phyloP scores from a whole-genome alignment of 1,284 basidiomycete species.

The Xanthoconium separans region DNA sequence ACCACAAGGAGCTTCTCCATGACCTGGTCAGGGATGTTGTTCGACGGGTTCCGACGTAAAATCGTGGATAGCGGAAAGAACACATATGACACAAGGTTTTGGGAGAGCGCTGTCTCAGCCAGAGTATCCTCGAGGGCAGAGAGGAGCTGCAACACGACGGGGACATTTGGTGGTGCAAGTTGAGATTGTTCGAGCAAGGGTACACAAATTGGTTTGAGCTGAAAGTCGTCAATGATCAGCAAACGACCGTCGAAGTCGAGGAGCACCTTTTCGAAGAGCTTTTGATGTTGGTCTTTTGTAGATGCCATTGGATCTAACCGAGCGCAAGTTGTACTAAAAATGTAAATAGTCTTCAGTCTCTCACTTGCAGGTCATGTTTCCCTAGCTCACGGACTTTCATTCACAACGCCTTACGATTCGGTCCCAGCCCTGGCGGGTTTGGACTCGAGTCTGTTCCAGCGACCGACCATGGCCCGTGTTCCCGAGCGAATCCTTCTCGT shows the following conservation, averaged over 20 bases:
- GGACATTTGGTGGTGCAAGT: constrained; percentile 52
- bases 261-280: constrained; percentile 35
- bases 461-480: constrained; percentile 17
- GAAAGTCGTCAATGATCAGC: constrained; percentile 4
- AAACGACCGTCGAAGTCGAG: background rate
- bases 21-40: constrained; percentile 73
- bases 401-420: background rate
- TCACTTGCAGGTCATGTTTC: too few relatives aligned
- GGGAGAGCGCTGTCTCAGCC: constrained; percentile 44
- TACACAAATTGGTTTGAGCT: constrained; percentile 81
- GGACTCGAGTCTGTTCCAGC: background rate
- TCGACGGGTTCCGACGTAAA: constrained; percentile 67
- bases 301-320: constrained; percentile 5
- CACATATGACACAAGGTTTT: constrained; percentile 76
- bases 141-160: constrained; percentile 48
- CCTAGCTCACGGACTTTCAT: background rate
- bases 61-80: constrained; percentile 86
- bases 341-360: too few relatives aligned
- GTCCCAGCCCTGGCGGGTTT: background rate
- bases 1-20: constrained; percentile 73
- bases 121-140: constrained; percentile 51
- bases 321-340: background rate
- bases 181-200: constrained; percentile 69
- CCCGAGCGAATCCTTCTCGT: constrained; percentile 58
- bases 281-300: constrained; percentile 17